Percentiles rank a stretch among this genome's conserved stretches.
Evolutionary conservation across 108 stramenopile species (phyloP).

Genomic region (Parmales sp.): DNA sequence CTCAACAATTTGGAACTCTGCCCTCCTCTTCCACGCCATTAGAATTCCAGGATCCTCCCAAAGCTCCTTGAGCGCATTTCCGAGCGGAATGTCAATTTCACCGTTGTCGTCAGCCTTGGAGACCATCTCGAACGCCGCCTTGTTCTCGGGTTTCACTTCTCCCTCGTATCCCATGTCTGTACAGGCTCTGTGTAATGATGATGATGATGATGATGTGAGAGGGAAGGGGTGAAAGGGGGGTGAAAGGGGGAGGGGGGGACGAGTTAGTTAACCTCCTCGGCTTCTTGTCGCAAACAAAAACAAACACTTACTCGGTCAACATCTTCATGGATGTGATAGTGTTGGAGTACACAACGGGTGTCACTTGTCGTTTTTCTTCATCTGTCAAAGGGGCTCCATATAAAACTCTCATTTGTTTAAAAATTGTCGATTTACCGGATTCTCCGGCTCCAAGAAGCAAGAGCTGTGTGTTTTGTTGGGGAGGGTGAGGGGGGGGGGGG

Average conservation of each 20-base stretch:
- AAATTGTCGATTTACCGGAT: constrained; percentile 95
- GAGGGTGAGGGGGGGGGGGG: neutral
- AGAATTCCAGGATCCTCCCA: constrained; percentile 51
- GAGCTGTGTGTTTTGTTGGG: constrained; percentile 15
- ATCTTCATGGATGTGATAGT: neutral
- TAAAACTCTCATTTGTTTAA: constrained; percentile 60
- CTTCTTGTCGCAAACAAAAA: neutral
- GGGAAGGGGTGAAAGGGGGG: neutral
- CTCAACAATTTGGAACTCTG: constrained; percentile 56
- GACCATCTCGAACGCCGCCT: constrained; percentile 10
- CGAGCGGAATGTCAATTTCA: constrained; percentile 38
- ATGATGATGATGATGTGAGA: neutral
- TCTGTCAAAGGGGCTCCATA: constrained; percentile 5
- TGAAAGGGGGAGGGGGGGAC: neutral
- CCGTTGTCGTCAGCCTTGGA: constrained; percentile 29
- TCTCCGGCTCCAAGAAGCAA: constrained; percentile 96
- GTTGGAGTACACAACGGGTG: constrained; percentile 22
- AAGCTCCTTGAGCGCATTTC: constrained; percentile 42
- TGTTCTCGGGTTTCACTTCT: neutral
- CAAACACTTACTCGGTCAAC: constrained; percentile 6
- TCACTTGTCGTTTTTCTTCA: constrained; percentile 13
- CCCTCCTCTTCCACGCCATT: constrained; percentile 41
- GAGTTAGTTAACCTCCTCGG: neutral
- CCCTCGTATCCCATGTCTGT: constrained; percentile 4
- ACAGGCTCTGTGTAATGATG: no score